Conservation (phyloP, 306 rosid genomes). For the Medicago truncatula region MtrunA17r5.0-ANR NC_053043.1:17463001-17463500, state of each 20-base stretch:
- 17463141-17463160: conserved; percentile 56
- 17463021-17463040: too few species aligned
- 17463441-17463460: conserved; percentile 28
- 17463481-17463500: conserved; percentile 55
- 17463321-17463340: conserved; percentile 76
- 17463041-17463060: too few species aligned
- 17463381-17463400: conserved; percentile 74
- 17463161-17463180: conserved; percentile 53
- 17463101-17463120: conserved; percentile 15
- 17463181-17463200: conserved; percentile 48
- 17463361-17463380: conserved; percentile 80
- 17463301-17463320: conserved; percentile 61
- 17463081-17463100: conserved; percentile 23
- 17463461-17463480: conserved; percentile 42
- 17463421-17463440: conserved; percentile 27
- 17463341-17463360: conserved; percentile 74
- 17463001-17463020: too few species aligned
- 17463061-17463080: not conserved
- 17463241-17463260: conserved; percentile 72
- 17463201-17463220: conserved; percentile 58
- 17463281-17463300: conserved; percentile 74
- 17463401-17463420: conserved; percentile 47
- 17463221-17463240: conserved; percentile 53
- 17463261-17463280: conserved; percentile 63
- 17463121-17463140: conserved; percentile 25